Base-by-base conservation (phyloP, 2,329 filamentous ascomycete species). In the Aspergillus pseudoviridinutans region DNA sequence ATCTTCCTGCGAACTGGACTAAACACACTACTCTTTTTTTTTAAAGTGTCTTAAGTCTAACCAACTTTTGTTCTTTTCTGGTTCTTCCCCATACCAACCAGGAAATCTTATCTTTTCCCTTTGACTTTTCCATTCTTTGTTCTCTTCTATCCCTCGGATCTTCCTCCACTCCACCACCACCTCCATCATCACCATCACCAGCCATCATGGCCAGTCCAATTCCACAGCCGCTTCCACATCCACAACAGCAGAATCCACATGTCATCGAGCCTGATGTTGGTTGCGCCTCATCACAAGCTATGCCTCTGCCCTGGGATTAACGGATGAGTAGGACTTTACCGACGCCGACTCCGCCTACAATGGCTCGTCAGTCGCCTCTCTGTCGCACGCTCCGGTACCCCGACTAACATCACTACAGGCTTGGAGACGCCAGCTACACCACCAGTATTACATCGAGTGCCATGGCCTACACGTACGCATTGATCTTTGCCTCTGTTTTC, bases 391-490 rank as follows among this genome's bases (percentile, higher is more conserved):
- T 5, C 2, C 25, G 22, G 17, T 38, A 29, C 9, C 24, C 8
- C 44, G 27, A 44, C 50, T 53, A 49, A 49, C 49, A 67, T 49
- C 24, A 10, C 51, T 27, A 38, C 46, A 69, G 65, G 9, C 58
- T 66, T 29, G 64, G 63, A 55, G 63, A 69, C 12, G 65, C 61
- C 46, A 70, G 63, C 59, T 69, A 68, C 59, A 71, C 69, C 22
- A 65, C 62, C 10, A 71, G 68, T 47, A 61, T 71, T 57, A 70
- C 69, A 0, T 71, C 69, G 1, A 69, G 63, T 52, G 66, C 66
- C 5, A 59, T 71, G 50, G 67, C 68, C 50, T 72, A 71, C 49
- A 63, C 62, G 70, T 72, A 65, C 24, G 67, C 20, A 27, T 47
- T 68, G 5, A 29, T 20, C 6, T 22, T 10, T 25, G 10, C n/a